Evolutionary conservation across 257 asterid species (phyloP).

Genomic region (Solanum appendiculatum): DNA sequence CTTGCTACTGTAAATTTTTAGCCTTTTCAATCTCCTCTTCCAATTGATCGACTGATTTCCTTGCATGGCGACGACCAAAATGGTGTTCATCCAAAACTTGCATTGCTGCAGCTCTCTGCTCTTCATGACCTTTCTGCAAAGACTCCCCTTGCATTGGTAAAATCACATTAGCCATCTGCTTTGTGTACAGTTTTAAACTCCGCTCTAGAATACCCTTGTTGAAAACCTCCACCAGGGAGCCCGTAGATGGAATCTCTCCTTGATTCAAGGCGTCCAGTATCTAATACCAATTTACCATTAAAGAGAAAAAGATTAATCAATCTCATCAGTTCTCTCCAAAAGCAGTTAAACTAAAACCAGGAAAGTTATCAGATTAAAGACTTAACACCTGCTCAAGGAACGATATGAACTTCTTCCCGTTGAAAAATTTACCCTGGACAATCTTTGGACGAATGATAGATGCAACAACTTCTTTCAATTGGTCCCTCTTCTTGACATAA

Average conservation of each 20-base stretch:
- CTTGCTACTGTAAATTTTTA: neutral
- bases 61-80: constrained; percentile 94
- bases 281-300: constrained; percentile 27
- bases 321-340: neutral
- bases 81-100: constrained; percentile 78
- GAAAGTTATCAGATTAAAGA: constrained; percentile 2
- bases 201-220: constrained; percentile 78
- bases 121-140: constrained; percentile 55
- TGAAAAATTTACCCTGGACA: constrained; percentile 92
- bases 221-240: constrained; percentile 92
- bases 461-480: constrained; percentile 68
- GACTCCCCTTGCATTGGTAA: constrained; percentile 59
- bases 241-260: constrained; percentile 98
- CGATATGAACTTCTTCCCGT: constrained; percentile 82
- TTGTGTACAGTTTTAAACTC: constrained; percentile 56
- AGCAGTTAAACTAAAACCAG: neutral
- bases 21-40: constrained; percentile 79
- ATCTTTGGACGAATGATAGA: constrained; percentile 85
- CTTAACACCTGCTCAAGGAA: constrained; percentile 76
- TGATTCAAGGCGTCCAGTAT: constrained; percentile 92
- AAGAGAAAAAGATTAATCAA: neutral
- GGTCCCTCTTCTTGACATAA: constrained; percentile 75
- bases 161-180: constrained; percentile 36
- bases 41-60: constrained; percentile 69
- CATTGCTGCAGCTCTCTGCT: constrained; percentile 51